These are phyloP conservation scores for Gossypium turneri DNA, from an alignment of 345 rosid species.

Conservation along the genomic window DNA sequence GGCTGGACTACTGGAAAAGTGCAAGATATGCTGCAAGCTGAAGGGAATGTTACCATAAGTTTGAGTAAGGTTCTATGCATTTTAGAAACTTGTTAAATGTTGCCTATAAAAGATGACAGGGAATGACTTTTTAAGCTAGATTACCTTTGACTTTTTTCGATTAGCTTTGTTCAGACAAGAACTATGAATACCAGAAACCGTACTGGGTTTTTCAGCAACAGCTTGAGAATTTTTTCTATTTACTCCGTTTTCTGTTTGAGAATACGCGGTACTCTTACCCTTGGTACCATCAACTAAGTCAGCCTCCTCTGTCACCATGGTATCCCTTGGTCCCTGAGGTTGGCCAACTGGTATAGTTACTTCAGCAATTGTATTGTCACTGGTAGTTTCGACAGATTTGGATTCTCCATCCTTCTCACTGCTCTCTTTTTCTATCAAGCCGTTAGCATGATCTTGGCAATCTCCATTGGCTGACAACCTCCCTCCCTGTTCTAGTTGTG, in stretches of 20 bases:
- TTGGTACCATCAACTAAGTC: constrained; percentile 35
- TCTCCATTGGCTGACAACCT: constrained; percentile 60
- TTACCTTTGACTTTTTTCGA: constrained; percentile 67
- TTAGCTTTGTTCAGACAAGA: constrained; percentile 40
- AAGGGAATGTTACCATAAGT: not conserved
- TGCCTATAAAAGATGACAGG: constrained; percentile 6
- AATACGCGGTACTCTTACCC: constrained; percentile 22
- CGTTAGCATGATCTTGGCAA: constrained; percentile 58
- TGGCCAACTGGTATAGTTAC: constrained; percentile 25
- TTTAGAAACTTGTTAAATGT: not conserved
- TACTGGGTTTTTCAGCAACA: constrained; percentile 23
- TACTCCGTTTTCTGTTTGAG: constrained; percentile 27
- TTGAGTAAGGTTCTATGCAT: not conserved
- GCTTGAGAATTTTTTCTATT: constrained; percentile 18
- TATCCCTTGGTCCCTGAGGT: constrained; percentile 21
- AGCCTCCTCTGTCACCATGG: constrained; percentile 44
- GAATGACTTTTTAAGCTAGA: not conserved
- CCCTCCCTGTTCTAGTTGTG: constrained; percentile 59
- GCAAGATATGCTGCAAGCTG: not conserved
- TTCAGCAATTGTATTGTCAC: constrained; percentile 33
- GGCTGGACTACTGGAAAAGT: not conserved
- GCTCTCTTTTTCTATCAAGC: constrained; percentile 52
- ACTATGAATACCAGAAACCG: constrained; percentile 38
- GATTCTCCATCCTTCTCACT: constrained; percentile 68
- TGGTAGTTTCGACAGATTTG: constrained; percentile 84